A percentile compares a stretch with the other conserved stretches of the same genome.
These are phyloP conservation scores for Cryptococcus sp. DNA, from an alignment of 1,284 basidiomycete genomes.

Conservation along the genomic window DNA sequence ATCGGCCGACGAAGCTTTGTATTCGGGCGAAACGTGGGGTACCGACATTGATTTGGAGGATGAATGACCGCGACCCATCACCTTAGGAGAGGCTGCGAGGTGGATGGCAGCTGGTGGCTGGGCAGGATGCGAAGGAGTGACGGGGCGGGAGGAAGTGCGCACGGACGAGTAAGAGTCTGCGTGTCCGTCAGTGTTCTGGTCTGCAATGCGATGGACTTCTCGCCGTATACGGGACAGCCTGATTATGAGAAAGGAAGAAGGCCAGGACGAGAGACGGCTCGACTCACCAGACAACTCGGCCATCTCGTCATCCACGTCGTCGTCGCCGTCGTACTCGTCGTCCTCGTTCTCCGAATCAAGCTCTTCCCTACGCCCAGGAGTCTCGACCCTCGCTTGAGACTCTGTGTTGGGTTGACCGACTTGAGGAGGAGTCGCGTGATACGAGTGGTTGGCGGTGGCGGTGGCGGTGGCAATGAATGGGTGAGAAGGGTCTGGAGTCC, in stretches of 20 bases:
- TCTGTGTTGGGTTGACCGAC: too few relatives aligned
- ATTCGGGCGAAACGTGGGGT: background rate
- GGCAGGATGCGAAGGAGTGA: conserved; percentile 26
- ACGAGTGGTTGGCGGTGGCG: too few relatives aligned
- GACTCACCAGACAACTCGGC: conserved; percentile 43
- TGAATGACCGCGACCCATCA: too few relatives aligned
- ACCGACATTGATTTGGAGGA: too few relatives aligned
- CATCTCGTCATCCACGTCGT: conserved; percentile 32
- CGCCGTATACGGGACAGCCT: background rate
- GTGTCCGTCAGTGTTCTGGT: background rate
- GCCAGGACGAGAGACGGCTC: background rate
- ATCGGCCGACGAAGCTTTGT: too few relatives aligned
- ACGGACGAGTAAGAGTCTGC: conserved; percentile 37
- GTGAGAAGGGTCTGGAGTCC: too few relatives aligned
- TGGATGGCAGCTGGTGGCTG: conserved; percentile 4
- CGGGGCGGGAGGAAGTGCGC: conserved; percentile 35
- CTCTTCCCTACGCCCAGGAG: too few relatives aligned
- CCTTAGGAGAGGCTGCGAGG: background rate
- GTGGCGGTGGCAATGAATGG: too few relatives aligned
- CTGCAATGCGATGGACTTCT: too few relatives aligned
- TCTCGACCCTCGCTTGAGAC: too few relatives aligned
- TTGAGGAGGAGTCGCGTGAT: too few relatives aligned
- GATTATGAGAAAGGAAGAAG: background rate
- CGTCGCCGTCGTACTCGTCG: conserved; percentile 49
- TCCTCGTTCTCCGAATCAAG: background rate